A percentile compares a stretch with the other conserved stretches of the same genome.
Evolutionary conservation across 768 basidiomycete genomes (phyloP).

Genomic region (Russula emetica): DNA sequence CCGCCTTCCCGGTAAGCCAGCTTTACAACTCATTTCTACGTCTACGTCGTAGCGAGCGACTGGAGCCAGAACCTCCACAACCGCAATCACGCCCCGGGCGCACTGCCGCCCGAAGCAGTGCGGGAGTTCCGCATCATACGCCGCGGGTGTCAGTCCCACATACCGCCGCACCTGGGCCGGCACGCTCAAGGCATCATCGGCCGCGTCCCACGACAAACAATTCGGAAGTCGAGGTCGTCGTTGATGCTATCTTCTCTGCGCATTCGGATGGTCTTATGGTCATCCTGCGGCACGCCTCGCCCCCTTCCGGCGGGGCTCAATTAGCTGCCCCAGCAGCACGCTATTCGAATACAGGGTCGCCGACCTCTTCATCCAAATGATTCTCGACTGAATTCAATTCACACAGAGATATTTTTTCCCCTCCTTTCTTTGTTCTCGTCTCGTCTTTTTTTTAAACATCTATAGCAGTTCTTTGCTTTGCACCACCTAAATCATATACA

Average conservation of each 20-base stretch:
- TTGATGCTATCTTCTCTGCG: slow-evolving; percentile 81
- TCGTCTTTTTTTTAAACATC: background rate
- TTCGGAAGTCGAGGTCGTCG: slow-evolving; percentile 44
- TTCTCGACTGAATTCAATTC: background rate
- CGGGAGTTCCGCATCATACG: background rate
- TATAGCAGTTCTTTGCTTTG: slow-evolving; percentile 1
- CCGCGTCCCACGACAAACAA: background rate
- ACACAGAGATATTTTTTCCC: no score
- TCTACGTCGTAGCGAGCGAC: slow-evolving; percentile 11
- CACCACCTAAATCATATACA: background rate
- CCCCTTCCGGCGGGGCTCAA: slow-evolving; percentile 7
- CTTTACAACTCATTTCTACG: background rate
- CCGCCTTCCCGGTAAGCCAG: background rate
- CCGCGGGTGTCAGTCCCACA: background rate
- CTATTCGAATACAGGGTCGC: background rate
- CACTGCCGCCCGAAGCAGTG: background rate
- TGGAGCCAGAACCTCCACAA: slow-evolving; percentile 21
- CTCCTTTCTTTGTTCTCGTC: background rate
- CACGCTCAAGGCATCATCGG: background rate
- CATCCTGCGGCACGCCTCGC: slow-evolving; percentile 55
- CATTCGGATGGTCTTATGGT: slow-evolving; percentile 84
- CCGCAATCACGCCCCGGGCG: slow-evolving; percentile 13
- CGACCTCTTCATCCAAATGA: background rate
- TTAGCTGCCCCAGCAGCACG: background rate
- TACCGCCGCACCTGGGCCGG: background rate